Evolutionary conservation across 768 basidiomycete genomes (phyloP), one percentile per base, ranked within the genome.

Genomic region (Cystofilobasidium capitatum): DNA sequence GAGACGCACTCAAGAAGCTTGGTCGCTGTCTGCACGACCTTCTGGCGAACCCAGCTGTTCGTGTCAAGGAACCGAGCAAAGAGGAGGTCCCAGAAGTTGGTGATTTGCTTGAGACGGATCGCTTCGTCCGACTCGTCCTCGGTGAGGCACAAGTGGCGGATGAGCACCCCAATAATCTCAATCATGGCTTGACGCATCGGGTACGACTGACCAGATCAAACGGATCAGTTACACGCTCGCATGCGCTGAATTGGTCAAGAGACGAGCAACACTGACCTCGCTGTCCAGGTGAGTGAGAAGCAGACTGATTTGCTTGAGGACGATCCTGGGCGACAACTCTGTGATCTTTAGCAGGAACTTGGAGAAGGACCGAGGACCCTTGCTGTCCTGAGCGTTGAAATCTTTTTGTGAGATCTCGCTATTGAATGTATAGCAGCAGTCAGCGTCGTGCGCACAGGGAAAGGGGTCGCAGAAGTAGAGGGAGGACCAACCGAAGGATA

Each of bases 121-220:
- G 86, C 77, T 44, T 76, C 75, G 70, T 77, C 77, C 7, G 74
- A 42, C 40, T 33, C 51, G 62, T 81, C 76, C 78, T 73, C 83
- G 3, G 84, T 81, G 24, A 77, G 74, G 0, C 88, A 84, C 16
- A 97, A 83, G 71, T 97, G 89, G 51, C 82, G 81, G 74, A 98
- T 91, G 69, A 98, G 83, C 67, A 81, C 80, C 7, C 90, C 91
- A 45, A 98, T 84, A 66, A 93, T 83, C 75, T 98, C 94, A 60
- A 99, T 84, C 65, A 99, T 81, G 1, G 91, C 90, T 80, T 91
- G 88, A 47, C 96, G 90, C 86, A 99, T 92, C 0, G 92, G 89
- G 74, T 98, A 96, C 0, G 92, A 86, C 91, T 96, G 40, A 58
- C 24, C 10, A 29, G 42, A n/a, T 10, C 33, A 13, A 2, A 31